Percentiles rank a stretch among this genome's conserved stretches.
Evolutionary conservation across 768 basidiomycete genomes (phyloP).

Genomic region (Multifurca ochricompacta): DNA sequence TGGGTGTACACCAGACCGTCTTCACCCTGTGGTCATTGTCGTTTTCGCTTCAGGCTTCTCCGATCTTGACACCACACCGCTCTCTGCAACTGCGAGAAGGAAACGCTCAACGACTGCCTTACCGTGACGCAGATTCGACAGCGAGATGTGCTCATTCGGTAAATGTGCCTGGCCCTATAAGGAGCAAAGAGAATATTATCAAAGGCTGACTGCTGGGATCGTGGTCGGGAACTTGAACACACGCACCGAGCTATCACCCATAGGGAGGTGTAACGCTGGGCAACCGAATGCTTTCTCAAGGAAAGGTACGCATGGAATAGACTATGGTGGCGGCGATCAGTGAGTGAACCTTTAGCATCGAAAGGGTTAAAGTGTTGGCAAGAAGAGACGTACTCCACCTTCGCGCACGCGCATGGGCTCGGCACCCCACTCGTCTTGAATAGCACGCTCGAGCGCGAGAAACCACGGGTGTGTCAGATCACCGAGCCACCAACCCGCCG

Average conservation of each 20-base stretch:
- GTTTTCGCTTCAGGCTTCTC: background rate
- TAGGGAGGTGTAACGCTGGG: slow-evolving; percentile 85
- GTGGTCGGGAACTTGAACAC: background rate
- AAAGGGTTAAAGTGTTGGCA: background rate
- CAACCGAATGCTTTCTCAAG: slow-evolving; percentile 89
- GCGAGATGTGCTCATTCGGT: slow-evolving; percentile 85
- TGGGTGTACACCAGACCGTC: background rate
- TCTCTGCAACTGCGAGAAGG: slow-evolving; percentile 44
- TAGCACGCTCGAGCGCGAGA: slow-evolving; percentile 72
- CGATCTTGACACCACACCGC: background rate
- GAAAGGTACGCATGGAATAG: slow-evolving; percentile 89
- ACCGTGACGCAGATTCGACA: slow-evolving; percentile 72
- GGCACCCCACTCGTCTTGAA: slow-evolving; percentile 81
- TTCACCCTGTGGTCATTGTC: background rate
- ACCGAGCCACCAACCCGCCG: slow-evolving; percentile 96
- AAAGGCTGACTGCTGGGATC: slow-evolving; percentile 2
- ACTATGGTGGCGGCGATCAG: slow-evolving; percentile 37
- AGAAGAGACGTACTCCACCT: slow-evolving; percentile 60
- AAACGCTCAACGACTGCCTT: slow-evolving; percentile 75
- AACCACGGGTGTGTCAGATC: slow-evolving; percentile 82
- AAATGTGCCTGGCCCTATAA: slow-evolving; percentile 84
- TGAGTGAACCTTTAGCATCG: background rate
- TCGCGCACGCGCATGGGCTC: slow-evolving; percentile 85
- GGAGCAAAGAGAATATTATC: background rate
- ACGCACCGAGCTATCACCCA: slow-evolving; percentile 84